These are phyloP conservation scores for Tetragonia tetragonoides DNA, from an alignment of 148 eudicot genomes.

Conservation along the genomic window DNA sequence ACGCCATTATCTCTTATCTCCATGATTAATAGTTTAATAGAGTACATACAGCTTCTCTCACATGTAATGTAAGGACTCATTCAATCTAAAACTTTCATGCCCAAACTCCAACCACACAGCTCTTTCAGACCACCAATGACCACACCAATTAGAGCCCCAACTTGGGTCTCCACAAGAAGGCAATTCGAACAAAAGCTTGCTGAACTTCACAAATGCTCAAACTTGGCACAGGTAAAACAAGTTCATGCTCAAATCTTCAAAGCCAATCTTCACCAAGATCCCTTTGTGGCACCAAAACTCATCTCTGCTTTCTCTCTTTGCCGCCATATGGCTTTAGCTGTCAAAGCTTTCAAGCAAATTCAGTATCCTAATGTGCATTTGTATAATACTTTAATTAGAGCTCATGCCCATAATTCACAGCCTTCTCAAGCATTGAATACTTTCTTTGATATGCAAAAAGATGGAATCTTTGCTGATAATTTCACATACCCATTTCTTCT, in stretches of 20 bases:
- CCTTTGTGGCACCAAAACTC: slow-evolving; percentile 57
- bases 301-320: slow-evolving; percentile 61
- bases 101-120: slow-evolving; percentile 9
- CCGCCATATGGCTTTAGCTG: slow-evolving; percentile 41
- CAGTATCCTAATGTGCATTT: slow-evolving; percentile 57
- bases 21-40: too few species aligned
- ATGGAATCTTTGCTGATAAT: slow-evolving; percentile 56
- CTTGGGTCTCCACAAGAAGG: slow-evolving; percentile 68
- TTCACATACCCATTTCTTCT: slow-evolving; percentile 67
- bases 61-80: background rate
- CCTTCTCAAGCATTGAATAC: slow-evolving; percentile 39
- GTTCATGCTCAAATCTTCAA: slow-evolving; percentile 67
- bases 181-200: slow-evolving; percentile 59
- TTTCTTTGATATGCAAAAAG: slow-evolving; percentile 47
- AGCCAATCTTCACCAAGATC: slow-evolving; percentile 56
- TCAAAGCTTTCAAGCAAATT: slow-evolving; percentile 53
- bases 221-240: slow-evolving; percentile 60
- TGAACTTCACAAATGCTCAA: slow-evolving; percentile 60
- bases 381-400: slow-evolving; percentile 64
- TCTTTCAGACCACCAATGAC: slow-evolving; percentile 23
- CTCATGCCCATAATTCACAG: slow-evolving; percentile 44
- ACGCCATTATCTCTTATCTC: too few species aligned
- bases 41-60: too few species aligned
- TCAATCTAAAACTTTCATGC: background rate
- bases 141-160: slow-evolving; percentile 54